These are phyloP conservation scores for Mycena rosella DNA, from an alignment of 768 basidiomycete species.

Conservation along the genomic window DNA sequence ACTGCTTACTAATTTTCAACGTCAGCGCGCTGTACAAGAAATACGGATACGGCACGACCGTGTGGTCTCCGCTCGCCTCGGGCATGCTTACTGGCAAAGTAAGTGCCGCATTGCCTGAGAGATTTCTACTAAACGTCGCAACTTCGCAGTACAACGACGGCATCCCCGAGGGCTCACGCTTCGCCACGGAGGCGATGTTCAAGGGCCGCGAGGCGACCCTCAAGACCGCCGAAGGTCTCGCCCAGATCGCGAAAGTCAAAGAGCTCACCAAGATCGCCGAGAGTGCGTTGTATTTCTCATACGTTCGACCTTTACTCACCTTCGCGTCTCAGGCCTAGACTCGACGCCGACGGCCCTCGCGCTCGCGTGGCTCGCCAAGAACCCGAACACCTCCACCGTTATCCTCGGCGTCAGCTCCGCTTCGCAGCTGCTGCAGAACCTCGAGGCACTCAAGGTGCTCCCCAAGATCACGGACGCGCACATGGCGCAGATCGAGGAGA, in stretches of 20 bases:
- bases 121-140: background rate
- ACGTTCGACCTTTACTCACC: background rate
- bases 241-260: constrained; percentile 76
- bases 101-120: background rate
- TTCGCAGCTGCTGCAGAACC: constrained; percentile 74
- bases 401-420: constrained; percentile 77
- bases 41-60: constrained; percentile 77
- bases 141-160: constrained; percentile 19
- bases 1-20: background rate
- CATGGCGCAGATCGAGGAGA: constrained; percentile 74
- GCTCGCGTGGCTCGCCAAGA: constrained; percentile 80
- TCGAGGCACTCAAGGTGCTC: constrained; percentile 79
- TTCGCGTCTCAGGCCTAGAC: constrained; percentile 58
- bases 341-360: constrained; percentile 75
- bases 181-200: constrained; percentile 60
- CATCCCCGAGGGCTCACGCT: constrained; percentile 71
- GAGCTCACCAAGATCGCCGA: background rate
- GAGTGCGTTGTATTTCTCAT: background rate
- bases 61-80: constrained; percentile 79
- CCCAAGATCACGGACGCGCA: constrained; percentile 79
- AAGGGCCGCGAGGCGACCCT: constrained; percentile 51
- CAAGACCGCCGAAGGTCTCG: constrained; percentile 51
- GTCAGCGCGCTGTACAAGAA: constrained; percentile 74
- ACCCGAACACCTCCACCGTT: constrained; percentile 75
- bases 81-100: constrained; percentile 87